phyloP scores from a whole-genome alignment of 768 basidiomycete genomes.

The Paxillus rubicundulus region DNA sequence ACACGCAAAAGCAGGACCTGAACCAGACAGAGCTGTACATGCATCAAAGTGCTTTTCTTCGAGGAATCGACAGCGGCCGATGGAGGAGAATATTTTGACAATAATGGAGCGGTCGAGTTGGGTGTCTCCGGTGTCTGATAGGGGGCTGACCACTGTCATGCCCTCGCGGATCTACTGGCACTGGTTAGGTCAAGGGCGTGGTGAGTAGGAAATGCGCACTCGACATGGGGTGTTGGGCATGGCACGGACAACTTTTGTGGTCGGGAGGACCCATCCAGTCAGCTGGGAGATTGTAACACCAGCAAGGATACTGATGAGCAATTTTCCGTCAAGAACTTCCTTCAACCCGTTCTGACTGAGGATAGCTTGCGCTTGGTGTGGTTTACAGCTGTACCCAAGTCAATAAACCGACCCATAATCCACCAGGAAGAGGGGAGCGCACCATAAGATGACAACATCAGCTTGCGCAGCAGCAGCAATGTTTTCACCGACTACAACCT shows the following conservation, averaged over 20 bases:
- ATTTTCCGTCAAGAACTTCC: slow-evolving; percentile 83
- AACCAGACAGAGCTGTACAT: slow-evolving; percentile 93
- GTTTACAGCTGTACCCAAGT: slow-evolving; percentile 73
- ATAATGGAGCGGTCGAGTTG: slow-evolving; percentile 71
- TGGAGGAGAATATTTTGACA: slow-evolving; percentile 93
- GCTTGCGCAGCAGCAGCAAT: slow-evolving; percentile 66
- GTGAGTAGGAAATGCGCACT: slow-evolving; percentile 43
- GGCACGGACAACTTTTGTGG: slow-evolving; percentile 86
- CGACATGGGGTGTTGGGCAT: slow-evolving; percentile 99
- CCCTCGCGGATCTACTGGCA: slow-evolving; percentile 87
- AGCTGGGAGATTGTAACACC: slow-evolving; percentile 90
- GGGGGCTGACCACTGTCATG: slow-evolving; percentile 90
- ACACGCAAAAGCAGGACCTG: slow-evolving; percentile 95
- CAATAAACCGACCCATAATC: neutral
- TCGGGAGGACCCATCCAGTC: slow-evolving; percentile 64
- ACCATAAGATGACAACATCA: slow-evolving; percentile 91
- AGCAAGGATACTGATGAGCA: slow-evolving; percentile 96
- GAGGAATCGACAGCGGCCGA: slow-evolving; percentile 92
- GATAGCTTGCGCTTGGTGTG: slow-evolving; percentile 77
- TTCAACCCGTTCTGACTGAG: slow-evolving; percentile 71
- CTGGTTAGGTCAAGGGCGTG: neutral
- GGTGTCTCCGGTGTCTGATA: slow-evolving; percentile 41
- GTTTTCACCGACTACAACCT: slow-evolving; percentile 70
- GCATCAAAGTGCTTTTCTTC: slow-evolving; percentile 99
- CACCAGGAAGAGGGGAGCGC: slow-evolving; percentile 19